A percentile compares a stretch with the other conserved stretches of the same genome.
Conservation (phyloP, 2,329 filamentous ascomycete species). For the Talaromyces sp. region DNA sequence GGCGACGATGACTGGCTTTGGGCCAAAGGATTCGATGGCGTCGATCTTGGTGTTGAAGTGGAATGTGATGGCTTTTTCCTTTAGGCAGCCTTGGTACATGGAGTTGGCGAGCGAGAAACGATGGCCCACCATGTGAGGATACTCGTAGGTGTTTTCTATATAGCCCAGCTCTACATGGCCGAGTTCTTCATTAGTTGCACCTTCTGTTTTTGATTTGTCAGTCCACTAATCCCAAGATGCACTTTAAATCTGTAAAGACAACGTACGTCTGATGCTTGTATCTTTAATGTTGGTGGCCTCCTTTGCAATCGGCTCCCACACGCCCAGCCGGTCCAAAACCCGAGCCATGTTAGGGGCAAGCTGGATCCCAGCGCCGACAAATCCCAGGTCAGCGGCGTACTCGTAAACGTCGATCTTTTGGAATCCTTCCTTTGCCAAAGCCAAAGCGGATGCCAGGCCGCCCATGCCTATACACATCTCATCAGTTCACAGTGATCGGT, state of each 20-base stretch:
- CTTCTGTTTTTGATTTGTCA: constrained; percentile 42
- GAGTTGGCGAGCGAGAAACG: constrained; percentile 64
- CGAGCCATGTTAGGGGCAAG: constrained; percentile 76
- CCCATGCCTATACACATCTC: constrained; percentile 60
- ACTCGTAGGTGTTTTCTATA: constrained; percentile 63
- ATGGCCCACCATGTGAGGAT: constrained; percentile 76
- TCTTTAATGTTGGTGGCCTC: constrained; percentile 67
- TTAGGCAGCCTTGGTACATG: constrained; percentile 65
- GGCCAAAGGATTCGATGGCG: constrained; percentile 54
- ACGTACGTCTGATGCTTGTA: constrained; percentile 64
- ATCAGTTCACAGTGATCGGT: background rate
- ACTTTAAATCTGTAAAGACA: background rate
- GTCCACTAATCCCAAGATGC: background rate
- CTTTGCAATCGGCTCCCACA: constrained; percentile 64
- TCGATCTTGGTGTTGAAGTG: constrained; percentile 57
- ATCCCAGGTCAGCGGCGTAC: constrained; percentile 65
- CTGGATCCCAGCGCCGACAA: constrained; percentile 81
- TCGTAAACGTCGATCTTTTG: constrained; percentile 69
- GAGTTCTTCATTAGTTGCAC: constrained; percentile 63
- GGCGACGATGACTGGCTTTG: constrained; percentile 56
- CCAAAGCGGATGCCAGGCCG: constrained; percentile 65
- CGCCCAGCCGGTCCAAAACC: constrained; percentile 66
- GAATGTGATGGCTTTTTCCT: constrained; percentile 60
- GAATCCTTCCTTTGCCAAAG: constrained; percentile 72
- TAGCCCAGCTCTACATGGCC: constrained; percentile 65